phyloP scores from a whole-genome alignment of 2,329 filamentous ascomycete genomes.

The Penicillium psychrosexuale region DNA sequence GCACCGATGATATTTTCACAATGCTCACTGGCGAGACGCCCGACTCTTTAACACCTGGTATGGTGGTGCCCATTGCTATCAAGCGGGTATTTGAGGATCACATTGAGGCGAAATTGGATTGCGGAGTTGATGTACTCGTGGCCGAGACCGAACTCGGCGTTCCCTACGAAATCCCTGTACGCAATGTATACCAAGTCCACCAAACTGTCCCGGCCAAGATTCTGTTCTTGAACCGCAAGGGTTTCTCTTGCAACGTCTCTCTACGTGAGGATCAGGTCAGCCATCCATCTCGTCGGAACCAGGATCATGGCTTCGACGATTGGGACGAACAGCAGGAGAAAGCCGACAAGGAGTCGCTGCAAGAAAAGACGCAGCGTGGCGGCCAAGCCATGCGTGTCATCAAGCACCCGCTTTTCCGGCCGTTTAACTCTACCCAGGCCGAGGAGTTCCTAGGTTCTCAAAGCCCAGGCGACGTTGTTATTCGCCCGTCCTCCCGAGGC shows the following conservation, averaged over 20 bases:
- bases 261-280: slow-evolving; percentile 78
- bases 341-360: slow-evolving; percentile 75
- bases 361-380: slow-evolving; percentile 80
- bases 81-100: slow-evolving; percentile 88
- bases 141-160: slow-evolving; percentile 78
- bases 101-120: slow-evolving; percentile 89
- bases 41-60: slow-evolving; percentile 77
- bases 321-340: slow-evolving; percentile 85
- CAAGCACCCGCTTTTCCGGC: slow-evolving; percentile 93
- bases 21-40: slow-evolving; percentile 94
- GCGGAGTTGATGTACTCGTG: slow-evolving; percentile 85
- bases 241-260: slow-evolving; percentile 78
- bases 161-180: slow-evolving; percentile 63
- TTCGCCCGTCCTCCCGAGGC: slow-evolving; percentile 91
- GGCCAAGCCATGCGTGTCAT: slow-evolving; percentile 90
- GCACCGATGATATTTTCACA: slow-evolving; percentile 79
- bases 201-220: slow-evolving; percentile 89
- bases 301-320: slow-evolving; percentile 71
- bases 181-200: slow-evolving; percentile 70
- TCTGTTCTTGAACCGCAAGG: slow-evolving; percentile 79
- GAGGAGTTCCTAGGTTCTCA: slow-evolving; percentile 90
- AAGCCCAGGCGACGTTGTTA: slow-evolving; percentile 83
- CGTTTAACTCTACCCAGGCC: slow-evolving; percentile 87
- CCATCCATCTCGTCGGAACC: slow-evolving; percentile 64
- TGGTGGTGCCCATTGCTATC: slow-evolving; percentile 88